Base-by-base conservation (phyloP, 345 rosid genomes). In the Citrus cavaleriei region DNA sequence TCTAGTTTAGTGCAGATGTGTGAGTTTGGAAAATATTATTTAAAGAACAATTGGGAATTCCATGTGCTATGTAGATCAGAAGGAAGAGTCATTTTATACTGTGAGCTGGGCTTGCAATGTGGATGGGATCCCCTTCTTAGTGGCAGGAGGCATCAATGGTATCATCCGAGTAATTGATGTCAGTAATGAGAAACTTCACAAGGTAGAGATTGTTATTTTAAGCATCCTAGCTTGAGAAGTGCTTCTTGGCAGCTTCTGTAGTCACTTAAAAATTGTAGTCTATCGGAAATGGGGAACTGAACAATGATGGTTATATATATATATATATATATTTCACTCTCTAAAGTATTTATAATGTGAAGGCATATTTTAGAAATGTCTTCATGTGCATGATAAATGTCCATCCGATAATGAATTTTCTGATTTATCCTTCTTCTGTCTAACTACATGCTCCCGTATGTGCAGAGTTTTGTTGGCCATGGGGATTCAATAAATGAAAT, bases 391-490 rank as follows among this genome's bases (percentile, higher is more conserved):
- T 19, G 12, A 54, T 32, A 46, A 46, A 22, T 55, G 63, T n/a
- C 10, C 10, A 1, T 55, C 19, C n/a, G 4, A 14, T 51, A 58
- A 21, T 57, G 51, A 34, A 72, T 57, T 58, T 35, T 65, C 49
- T 57, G 66, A 35, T 78, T 68, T 10, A 24, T 57, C 57, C 64
- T 65, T 16, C 32, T 65, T 16, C 21, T 10, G 24, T 21, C 57
- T 24, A 30, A 7, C 72, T 59, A 57, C 30, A 8, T 78, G 75
- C 49, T 24, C 77, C 18, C 37, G 55, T 37, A 64, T 78, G 37
- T 79, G 84, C 88, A 94, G 99, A 95, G 98, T 83, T 93, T 93
- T 84, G 98, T 95, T 77, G 99, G 99, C 70, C 99, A 95, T 72
- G 97, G 98, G 62, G 99, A 95, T 85, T 93, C 97, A 4, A 90